Percentiles rank a stretch among this genome's conserved stretches.
phyloP scores from a whole-genome alignment of 148 eudicot genomes.

The Spergularia marina region DNA sequence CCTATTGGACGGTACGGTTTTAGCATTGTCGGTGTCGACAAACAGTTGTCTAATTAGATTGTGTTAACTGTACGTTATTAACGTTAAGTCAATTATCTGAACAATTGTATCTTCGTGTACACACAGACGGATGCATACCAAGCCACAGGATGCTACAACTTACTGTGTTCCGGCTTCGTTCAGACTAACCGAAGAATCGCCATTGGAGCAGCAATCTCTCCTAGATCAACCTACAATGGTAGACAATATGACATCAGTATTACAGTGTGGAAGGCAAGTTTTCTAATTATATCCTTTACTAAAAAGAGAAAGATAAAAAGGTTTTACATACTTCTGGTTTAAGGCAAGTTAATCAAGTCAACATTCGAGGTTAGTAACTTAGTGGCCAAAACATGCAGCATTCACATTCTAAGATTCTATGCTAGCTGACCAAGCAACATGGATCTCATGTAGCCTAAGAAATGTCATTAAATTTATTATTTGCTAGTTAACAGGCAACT shows the following conservation, averaged over 20 bases:
- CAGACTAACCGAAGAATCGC: conserved; percentile 84
- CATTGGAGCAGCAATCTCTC: conserved; percentile 98
- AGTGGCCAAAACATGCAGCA: conserved; percentile 9
- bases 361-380: background rate
- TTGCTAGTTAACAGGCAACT: background rate
- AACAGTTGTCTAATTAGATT: no score
- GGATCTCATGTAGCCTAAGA: background rate
- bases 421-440: conserved; percentile 18
- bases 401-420: conserved; percentile 10
- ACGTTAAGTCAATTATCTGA: background rate
- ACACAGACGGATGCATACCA: conserved; percentile 92
- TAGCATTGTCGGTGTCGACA: background rate
- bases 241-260: conserved; percentile 87
- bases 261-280: conserved; percentile 88
- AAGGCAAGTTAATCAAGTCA: conserved; percentile 7
- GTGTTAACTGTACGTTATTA: no score
- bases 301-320: background rate
- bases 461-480: background rate
- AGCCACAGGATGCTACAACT: conserved; percentile 97
- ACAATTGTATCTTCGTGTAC: background rate
- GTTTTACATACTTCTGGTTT: conserved; percentile 1
- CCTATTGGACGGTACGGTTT: conserved; percentile 89
- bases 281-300: background rate
- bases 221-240: conserved; percentile 57
- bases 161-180: conserved; percentile 91